Percentiles rank a stretch among this genome's conserved stretches.
phyloP scores from a whole-genome alignment of 768 basidiomycete species.

The Mycena indigotica region DNA sequence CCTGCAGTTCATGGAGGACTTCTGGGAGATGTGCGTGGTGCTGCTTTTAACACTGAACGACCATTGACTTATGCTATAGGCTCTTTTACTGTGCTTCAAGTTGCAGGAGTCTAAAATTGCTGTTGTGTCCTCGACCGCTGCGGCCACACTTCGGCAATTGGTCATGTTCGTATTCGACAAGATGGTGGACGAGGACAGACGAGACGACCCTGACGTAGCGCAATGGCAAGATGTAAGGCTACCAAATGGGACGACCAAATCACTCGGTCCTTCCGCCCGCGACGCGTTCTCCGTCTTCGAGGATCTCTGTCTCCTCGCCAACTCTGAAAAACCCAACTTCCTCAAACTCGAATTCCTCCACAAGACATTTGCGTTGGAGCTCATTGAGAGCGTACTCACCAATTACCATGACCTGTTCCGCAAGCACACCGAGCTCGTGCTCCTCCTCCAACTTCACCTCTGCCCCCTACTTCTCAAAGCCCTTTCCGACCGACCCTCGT shows the following conservation, averaged over 20 bases:
- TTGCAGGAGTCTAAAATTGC: slow-evolving; percentile 94
- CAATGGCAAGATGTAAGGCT: slow-evolving; percentile 50
- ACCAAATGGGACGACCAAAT: slow-evolving; percentile 67
- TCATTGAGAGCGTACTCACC: slow-evolving; percentile 94
- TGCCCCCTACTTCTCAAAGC: slow-evolving; percentile 88
- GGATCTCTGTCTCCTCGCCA: slow-evolving; percentile 88
- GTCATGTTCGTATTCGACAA: slow-evolving; percentile 99
- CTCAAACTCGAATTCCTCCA: slow-evolving; percentile 80
- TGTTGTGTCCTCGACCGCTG: slow-evolving; percentile 95
- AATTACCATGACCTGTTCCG: slow-evolving; percentile 88
- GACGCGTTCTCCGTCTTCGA: slow-evolving; percentile 91
- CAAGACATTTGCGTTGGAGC: slow-evolving; percentile 94
- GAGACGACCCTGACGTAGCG: slow-evolving; percentile 37
- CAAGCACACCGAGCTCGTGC: slow-evolving; percentile 82
- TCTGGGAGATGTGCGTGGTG: slow-evolving; percentile 71
- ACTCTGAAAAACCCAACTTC: slow-evolving; percentile 78
- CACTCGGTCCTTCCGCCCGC: slow-evolving; percentile 71
- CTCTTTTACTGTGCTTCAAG: slow-evolving; percentile 91
- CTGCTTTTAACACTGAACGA: not conserved
- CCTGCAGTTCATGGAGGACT: slow-evolving; percentile 76
- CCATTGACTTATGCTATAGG: slow-evolving; percentile 46
- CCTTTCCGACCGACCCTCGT: slow-evolving; percentile 78
- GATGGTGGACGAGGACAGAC: slow-evolving; percentile 75
- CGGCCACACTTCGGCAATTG: slow-evolving; percentile 91
- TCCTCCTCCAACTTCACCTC: slow-evolving; percentile 87